Evolutionary conservation across 805 yeast genomes (phyloP).

Genomic region (Saccharomycopsis fermentans): DNA sequence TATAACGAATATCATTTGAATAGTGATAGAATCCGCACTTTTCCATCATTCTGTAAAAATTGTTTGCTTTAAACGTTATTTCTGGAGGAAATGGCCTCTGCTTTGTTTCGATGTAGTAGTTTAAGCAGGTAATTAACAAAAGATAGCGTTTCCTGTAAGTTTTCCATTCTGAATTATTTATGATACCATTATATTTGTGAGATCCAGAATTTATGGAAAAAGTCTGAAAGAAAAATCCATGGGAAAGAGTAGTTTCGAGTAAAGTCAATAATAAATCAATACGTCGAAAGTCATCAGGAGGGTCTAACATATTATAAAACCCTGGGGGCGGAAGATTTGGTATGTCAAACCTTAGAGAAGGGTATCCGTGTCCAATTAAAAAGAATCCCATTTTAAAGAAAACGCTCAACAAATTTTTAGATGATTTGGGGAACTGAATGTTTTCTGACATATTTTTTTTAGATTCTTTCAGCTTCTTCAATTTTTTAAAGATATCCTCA

Average conservation of each 20-base stretch:
- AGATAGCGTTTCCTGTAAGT: conserved; percentile 27
- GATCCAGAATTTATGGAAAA: background rate
- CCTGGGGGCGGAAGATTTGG: conserved; percentile 37
- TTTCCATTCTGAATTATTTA: background rate
- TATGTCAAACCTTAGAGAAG: conserved; percentile 27
- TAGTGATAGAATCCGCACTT: background rate
- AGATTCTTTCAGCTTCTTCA: background rate
- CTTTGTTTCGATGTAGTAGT: conserved; percentile 61
- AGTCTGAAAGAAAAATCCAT: conserved; percentile 19
- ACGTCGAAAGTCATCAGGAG: conserved; percentile 61
- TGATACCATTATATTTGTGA: background rate
- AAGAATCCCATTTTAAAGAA: conserved; percentile 33
- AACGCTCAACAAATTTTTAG: conserved; percentile 32
- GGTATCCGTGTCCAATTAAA: conserved; percentile 57
- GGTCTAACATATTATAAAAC: conserved; percentile 38
- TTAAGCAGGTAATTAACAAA: conserved; percentile 39
- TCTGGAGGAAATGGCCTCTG: conserved; percentile 54
- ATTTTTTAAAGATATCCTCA: background rate
- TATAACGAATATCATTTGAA: background rate
- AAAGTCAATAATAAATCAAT: conserved; percentile 43
- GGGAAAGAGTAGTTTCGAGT: conserved; percentile 25
- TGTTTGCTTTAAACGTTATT: conserved; percentile 38
- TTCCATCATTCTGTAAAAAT: background rate
- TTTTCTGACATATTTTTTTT: background rate
- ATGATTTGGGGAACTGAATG: background rate